Evolutionary conservation across 805 yeast species (phyloP).

Genomic region (Wickerhamiella lipophila): DNA sequence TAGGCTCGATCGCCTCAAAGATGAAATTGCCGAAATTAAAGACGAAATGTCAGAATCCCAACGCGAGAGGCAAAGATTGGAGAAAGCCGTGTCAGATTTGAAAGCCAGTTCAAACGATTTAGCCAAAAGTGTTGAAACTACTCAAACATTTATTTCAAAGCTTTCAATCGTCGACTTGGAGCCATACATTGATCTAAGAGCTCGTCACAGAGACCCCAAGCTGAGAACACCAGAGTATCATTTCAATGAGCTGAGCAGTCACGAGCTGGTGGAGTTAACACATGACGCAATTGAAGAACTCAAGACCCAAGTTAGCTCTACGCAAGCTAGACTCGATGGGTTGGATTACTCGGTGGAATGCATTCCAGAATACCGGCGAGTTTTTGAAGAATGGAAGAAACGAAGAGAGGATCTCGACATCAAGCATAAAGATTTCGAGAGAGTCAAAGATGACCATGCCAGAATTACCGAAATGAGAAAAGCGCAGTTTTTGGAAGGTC

Average conservation of each 20-base stretch:
- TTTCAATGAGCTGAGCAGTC: not conserved
- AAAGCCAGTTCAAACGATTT: not conserved
- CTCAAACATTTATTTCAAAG: not conserved
- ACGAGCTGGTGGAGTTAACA: not conserved
- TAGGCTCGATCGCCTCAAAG: conserved; percentile 29
- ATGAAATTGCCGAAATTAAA: conserved; percentile 13
- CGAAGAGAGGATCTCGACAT: conserved; percentile 45
- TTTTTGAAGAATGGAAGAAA: conserved; percentile 49
- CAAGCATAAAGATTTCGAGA: conserved; percentile 49
- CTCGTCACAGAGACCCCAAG: not conserved
- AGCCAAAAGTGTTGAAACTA: no score
- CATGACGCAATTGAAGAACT: not conserved
- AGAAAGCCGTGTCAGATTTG: not conserved
- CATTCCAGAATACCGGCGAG: conserved; percentile 39
- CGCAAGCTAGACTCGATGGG: not conserved
- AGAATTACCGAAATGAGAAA: conserved; percentile 40
- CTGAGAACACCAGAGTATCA: not conserved
- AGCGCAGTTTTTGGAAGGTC: conserved; percentile 89
- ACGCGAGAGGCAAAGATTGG: conserved; percentile 21
- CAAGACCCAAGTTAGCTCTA: not conserved
- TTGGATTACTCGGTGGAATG: not conserved
- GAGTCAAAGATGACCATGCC: conserved; percentile 35
- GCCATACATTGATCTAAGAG: not conserved
- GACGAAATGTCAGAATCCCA: conserved; percentile 25
- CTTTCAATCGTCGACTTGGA: not conserved